Evolutionary conservation across 2,329 filamentous ascomycete genomes (phyloP), one percentile per base, ranked within the genome.

Genomic region (Aspergillus proliferans): DNA sequence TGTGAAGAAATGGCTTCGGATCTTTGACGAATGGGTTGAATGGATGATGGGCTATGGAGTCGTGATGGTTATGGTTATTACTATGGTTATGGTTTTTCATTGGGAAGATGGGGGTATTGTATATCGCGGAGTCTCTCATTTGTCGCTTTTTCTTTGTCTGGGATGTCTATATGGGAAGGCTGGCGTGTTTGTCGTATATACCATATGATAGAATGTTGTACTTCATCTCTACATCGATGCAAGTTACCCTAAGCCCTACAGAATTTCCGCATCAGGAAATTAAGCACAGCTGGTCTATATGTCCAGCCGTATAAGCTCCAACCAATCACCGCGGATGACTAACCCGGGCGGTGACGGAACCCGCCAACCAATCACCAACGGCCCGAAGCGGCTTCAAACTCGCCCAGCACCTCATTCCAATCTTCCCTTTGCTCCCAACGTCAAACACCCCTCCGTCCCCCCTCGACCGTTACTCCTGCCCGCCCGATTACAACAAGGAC

Each of bases 1-100:
- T 96, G 91, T 72, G 86, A 86, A 68, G 89, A 95, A 63, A 86
- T 89, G 61, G 85, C 84, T 28, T 73, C 80, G 63, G 52, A 73
- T 62, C 64, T 66, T 24, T 43, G 44, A 47, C n/a, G 18, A 8
- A 42, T 33, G 8, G 8, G 15, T 36, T 19, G 10, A 14, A 40
- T 28, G 21, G 24, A n/a, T 44, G 22, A 44, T 45, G 19, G 15
- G 7, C 6, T 36, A 33, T 22, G 26, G 18, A 22, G 18, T n/a
- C 6, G 14, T 19, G 9, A 45, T 34, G 43, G 14, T 10, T 45
- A 28, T 26, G 15, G 14, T 15, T 34, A 33, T n/a, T 44, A 10
- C 14, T 18, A 30, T 30, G 26, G 26, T 26, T 19, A 45, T 33
- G 43, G 26, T n/a, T 19, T 36, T 14, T 33, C 4, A 21, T 39